A percentile compares a stretch with the other conserved stretches of the same genome.
phyloP scores from a whole-genome alignment of 2,329 filamentous ascomycete genomes.

The Lachnellula cervina region DNA sequence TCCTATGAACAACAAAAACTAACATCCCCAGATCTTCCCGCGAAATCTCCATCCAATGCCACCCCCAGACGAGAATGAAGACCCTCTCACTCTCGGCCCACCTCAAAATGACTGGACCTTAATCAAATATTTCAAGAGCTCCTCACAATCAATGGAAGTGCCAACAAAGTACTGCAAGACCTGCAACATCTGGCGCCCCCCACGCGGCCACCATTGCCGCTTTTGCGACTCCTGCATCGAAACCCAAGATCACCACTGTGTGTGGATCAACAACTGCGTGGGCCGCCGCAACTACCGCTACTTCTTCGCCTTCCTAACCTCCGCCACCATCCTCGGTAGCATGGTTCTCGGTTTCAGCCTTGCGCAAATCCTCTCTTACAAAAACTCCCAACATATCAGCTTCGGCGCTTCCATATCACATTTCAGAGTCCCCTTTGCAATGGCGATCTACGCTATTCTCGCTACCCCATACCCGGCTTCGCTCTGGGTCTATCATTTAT shows the following conservation, averaged over 20 bases:
- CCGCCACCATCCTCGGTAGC: constrained; percentile 68
- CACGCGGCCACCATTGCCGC: constrained; percentile 91
- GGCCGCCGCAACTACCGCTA: constrained; percentile 96
- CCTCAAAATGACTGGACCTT: constrained; percentile 91
- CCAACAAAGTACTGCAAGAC: constrained; percentile 98
- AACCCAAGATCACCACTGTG: constrained; percentile 95
- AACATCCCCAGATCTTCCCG: constrained; percentile 70
- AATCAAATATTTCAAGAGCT: constrained; percentile 72
- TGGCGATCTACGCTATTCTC: constrained; percentile 78
- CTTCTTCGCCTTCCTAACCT: constrained; percentile 87
- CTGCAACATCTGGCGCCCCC: constrained; percentile 95
- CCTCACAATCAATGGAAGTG: constrained; percentile 91
- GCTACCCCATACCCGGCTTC: constrained; percentile 75
- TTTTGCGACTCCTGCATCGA: constrained; percentile 97
- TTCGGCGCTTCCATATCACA: constrained; percentile 65
- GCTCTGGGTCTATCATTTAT: constrained; percentile 83
- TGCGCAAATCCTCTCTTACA: constrained; percentile 75
- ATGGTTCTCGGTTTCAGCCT: constrained; percentile 74
- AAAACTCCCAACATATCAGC: constrained; percentile 54
- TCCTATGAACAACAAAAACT: constrained; percentile 6
- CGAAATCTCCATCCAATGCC: constrained; percentile 88
- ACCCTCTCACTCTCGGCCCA: constrained; percentile 76
- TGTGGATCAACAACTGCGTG: constrained; percentile 98
- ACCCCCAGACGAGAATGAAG: constrained; percentile 67
- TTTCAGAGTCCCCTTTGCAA: constrained; percentile 78